These are phyloP conservation scores for Boletus sensibilis DNA, from an alignment of 768 basidiomycete species.

Conservation along the genomic window DNA sequence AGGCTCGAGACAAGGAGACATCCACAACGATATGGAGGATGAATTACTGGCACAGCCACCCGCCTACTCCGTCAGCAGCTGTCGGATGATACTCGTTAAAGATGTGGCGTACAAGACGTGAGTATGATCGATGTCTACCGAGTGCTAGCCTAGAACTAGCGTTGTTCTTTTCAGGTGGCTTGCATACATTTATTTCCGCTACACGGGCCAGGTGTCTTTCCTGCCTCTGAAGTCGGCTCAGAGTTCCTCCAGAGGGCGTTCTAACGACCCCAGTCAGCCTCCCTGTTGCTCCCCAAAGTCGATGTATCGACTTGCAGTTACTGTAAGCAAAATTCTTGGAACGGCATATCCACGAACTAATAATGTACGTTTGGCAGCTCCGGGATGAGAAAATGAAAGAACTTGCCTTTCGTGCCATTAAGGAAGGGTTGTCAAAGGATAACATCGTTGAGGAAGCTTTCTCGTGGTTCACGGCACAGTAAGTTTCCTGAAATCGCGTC, in stretches of 20 bases:
- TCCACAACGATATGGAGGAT: neutral
- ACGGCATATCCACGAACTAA: neutral
- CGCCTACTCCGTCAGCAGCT: constrained; percentile 22
- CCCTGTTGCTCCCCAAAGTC: constrained; percentile 37
- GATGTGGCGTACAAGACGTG: constrained; percentile 31
- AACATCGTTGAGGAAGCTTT: constrained; percentile 32
- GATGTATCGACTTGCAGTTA: constrained; percentile 36
- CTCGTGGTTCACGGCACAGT: constrained; percentile 34
- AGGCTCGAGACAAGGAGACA: neutral
- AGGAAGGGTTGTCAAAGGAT: constrained; percentile 19
- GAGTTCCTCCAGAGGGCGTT: neutral
- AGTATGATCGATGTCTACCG: neutral
- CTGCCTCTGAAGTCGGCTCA: constrained; percentile 23
- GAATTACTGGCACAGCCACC: constrained; percentile 11
- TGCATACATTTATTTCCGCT: constrained; percentile 31
- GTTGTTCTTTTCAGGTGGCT: constrained; percentile 19
- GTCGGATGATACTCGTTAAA: constrained; percentile 30
- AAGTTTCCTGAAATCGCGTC: constrained; percentile 7
- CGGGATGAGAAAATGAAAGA: constrained; percentile 27
- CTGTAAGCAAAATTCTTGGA: constrained; percentile 14
- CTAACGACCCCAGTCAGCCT: neutral
- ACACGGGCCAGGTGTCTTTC: constrained; percentile 31
- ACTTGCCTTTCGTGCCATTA: constrained; percentile 26
- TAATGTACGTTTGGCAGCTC: constrained; percentile 12
- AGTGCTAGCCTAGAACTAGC: neutral